Conservation (phyloP, 176 grass and related monocot species). For the Bothriochloa decipiens region DNA sequence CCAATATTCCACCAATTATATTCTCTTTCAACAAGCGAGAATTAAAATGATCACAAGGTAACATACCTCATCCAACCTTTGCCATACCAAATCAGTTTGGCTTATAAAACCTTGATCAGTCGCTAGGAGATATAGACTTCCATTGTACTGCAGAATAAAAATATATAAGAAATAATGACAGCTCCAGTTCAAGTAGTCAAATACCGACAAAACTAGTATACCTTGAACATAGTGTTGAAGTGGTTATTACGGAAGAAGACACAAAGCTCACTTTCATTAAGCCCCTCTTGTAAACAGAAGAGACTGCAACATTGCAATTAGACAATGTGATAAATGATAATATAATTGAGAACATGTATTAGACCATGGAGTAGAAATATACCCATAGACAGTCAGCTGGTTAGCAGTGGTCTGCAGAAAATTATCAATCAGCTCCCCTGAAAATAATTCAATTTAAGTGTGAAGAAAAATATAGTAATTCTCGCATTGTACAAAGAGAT, state of each 20-base stretch:
- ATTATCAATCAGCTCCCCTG: conserved; percentile 89
- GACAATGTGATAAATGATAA: conserved; percentile 7
- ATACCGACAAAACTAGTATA: conserved; percentile 43
- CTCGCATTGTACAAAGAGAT: conserved; percentile 25
- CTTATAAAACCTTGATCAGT: conserved; percentile 97
- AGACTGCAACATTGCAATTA: conserved; percentile 60
- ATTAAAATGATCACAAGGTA: neutral
- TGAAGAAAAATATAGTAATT: conserved; percentile 31
- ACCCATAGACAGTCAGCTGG: conserved; percentile 98
- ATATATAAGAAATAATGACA: neutral
- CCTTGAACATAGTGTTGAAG: conserved; percentile 99
- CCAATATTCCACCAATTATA: too few species aligned
- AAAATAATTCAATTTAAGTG: conserved; percentile 44
- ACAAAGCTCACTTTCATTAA: conserved; percentile 92
- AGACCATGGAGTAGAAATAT: conserved; percentile 26
- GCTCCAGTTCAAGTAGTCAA: neutral
- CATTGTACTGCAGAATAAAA: conserved; percentile 73
- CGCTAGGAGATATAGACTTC: conserved; percentile 85
- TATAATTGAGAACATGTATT: neutral
- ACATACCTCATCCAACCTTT: conserved; percentile 96
- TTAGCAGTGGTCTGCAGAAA: conserved; percentile 84
- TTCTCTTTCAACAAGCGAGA: too few species aligned
- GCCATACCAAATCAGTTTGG: conserved; percentile 98
- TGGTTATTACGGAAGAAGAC: conserved; percentile 99
- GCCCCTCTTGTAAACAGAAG: conserved; percentile 96